Evolutionary conservation across 2,329 filamentous ascomycete genomes (phyloP), one percentile per base, ranked within the genome.

Genomic region (Ampelomyces quisqualis): DNA sequence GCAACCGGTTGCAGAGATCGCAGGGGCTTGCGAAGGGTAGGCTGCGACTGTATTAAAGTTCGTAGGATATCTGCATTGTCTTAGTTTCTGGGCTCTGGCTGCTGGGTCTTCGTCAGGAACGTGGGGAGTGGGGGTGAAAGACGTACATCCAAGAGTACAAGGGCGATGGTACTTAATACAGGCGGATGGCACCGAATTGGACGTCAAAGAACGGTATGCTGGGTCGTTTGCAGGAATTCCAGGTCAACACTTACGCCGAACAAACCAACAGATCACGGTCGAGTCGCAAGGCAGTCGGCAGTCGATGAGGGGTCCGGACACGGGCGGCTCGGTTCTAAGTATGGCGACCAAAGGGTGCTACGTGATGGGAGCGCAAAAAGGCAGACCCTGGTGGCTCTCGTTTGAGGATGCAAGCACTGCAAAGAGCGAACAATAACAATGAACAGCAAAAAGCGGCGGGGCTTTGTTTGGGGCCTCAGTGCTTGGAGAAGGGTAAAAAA

Each of bases 371-470:
- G 49, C 46, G 47, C 43, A 43, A 49, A 24, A 44, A 54, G 51
- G 47, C 40, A 47, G 58, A 54, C 49, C 42, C 45, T 49, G 45
- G 49, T 49, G 57, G 62, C 49, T 54, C n/a, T n/a, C 58, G 56
- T 57, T 55, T 57, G 59, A 56, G 53, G 57, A 52, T 58, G 57
- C 53, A 55, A 55, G 60, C 52, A 53, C 51, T n/a, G 60, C 47
- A 67, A 67, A 62, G 62, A 67, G 62, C 53, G 64, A 61, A 65
- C 60, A 65, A 65, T 62, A 66, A 65, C 50, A 68, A 67, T 60
- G 62, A 66, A 67, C 39, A 45, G 51, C 48, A 60, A 60, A 60
- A 60, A 55, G 62, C 58, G 60, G 62, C 48, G 36, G 46, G n/a
- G 42, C 47, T 54, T 62, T 62, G 52, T 50, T 60, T 40, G 45